A percentile compares a stretch with the other conserved stretches of the same genome.
phyloP scores from a whole-genome alignment of 192 early-diverging fungal species.

The Coemansia sp. region DNA sequence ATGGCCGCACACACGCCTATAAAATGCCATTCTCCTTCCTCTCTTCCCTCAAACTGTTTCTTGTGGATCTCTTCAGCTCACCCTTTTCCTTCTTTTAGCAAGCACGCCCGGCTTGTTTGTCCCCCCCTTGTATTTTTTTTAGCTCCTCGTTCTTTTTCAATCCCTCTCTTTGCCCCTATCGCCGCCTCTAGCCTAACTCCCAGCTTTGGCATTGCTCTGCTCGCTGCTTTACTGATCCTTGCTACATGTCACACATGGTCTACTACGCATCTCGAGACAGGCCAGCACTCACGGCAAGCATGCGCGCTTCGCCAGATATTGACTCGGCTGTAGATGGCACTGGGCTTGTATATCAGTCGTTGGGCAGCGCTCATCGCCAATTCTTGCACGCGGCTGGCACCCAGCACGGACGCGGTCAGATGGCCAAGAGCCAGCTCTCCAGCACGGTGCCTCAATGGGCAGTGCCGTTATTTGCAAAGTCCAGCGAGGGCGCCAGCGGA shows the following conservation, averaged over 20 bases:
- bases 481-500: neutral
- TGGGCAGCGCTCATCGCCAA: neutral
- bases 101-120: constrained; percentile 4
- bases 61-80: constrained; percentile 3
- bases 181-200: neutral
- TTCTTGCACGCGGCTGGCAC: neutral
- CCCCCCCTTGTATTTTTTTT: constrained; percentile 9
- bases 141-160: neutral
- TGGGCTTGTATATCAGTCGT: neutral
- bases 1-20: constrained; percentile 9
- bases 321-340: neutral
- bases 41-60: constrained; percentile 5
- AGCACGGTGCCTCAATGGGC: neutral
- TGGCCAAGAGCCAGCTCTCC: neutral
- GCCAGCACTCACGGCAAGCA: constrained; percentile 2
- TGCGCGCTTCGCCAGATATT: neutral
- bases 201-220: constrained; percentile 4
- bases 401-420: neutral
- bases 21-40: constrained; percentile 1
- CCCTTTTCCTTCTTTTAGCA: neutral
- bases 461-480: constrained; percentile 8
- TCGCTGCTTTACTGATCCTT: neutral
- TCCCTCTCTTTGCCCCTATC: neutral
- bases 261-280: constrained; percentile 7
- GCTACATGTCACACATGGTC: constrained; percentile 7